A percentile compares a stretch with the other conserved stretches of the same genome.
Evolutionary conservation across 495 filamentous ascomycete genomes (phyloP).

Genomic region (Aspergillus egyptiacus): DNA sequence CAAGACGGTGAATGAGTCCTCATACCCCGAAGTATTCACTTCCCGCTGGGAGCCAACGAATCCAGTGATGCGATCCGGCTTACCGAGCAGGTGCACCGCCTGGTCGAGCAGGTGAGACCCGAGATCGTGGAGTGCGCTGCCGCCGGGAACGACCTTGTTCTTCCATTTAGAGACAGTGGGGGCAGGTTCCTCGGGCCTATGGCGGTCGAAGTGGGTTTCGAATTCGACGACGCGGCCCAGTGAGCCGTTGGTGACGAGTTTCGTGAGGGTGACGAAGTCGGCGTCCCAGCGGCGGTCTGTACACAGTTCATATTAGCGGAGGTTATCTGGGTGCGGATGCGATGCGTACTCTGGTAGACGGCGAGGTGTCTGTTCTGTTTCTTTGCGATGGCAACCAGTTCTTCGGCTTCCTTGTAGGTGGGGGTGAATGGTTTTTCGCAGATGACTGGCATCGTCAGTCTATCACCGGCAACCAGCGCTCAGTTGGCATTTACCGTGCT

Average conservation of each 20-base stretch:
- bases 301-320: conserved; percentile 6
- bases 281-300: conserved; percentile 73
- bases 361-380: conserved; percentile 58
- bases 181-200: conserved; percentile 52
- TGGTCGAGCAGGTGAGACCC: conserved; percentile 84
- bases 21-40: conserved; percentile 49
- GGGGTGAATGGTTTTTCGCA: conserved; percentile 89
- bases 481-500: conserved; percentile 50
- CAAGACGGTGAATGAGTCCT: conserved; percentile 64
- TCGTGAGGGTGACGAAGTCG: conserved; percentile 72
- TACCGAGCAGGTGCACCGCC: conserved; percentile 68
- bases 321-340: background rate
- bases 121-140: conserved; percentile 74
- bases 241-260: conserved; percentile 49
- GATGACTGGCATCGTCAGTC: conserved; percentile 42
- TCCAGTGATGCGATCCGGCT: conserved; percentile 62
- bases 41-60: conserved; percentile 62
- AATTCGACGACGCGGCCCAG: conserved; percentile 70
- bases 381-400: conserved; percentile 60
- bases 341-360: conserved; percentile 68
- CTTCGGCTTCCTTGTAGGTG: conserved; percentile 61
- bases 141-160: conserved; percentile 58
- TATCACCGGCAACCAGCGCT: no score
- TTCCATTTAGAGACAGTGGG: conserved; percentile 59
- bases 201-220: conserved; percentile 80